Evolutionary conservation across 495 filamentous ascomycete genomes (phyloP), one percentile per base, ranked within the genome.

Genomic region (Penicilliopsis zonata): DNA sequence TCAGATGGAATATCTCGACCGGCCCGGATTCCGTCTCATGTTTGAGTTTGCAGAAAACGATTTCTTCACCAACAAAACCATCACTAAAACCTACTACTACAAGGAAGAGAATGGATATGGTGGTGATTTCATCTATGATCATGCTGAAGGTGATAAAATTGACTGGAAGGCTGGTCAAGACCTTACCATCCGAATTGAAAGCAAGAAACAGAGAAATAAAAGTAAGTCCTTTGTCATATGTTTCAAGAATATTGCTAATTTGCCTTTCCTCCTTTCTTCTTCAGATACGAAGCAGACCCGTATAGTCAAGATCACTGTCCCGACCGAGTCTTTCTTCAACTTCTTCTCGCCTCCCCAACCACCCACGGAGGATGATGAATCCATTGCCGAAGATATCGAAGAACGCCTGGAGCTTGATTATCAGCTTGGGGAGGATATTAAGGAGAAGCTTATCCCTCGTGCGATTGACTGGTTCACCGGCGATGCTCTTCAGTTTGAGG

Each of bases 401-500:
- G 87, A 94, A 65, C 87, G 92, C 38, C 71, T 99, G 16, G 92
- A 99, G 65, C 78, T 99, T 31, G 92, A 99, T 57, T 99, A 99
- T 55, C 88, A 94, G 57, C 81, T 99, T 28, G 92, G 92, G 34
- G 92, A 99, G 63, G 92, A 99, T 55, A 95, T 99, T 57, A 99
- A 99, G 69, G 92, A 99, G 72, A 99, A 99, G 63, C 72, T 99
- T 37, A 99, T 99, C 46, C 92, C 92, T 34, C 87, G 86, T 46
- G 92, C 92, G 12, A 88, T 99, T 49, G 92, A 96, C 59, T 99
- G 92, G 92, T 99, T 96, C 62, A 99, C 92, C 26, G 92, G 92
- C 24, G 90, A 99, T 62, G 92, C 92, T 34, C 76, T 96, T 41
- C 90, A 93, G 44, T 99, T 84, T 38, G 92, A 99, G 69, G 88